Conservation (phyloP, 257 asterid species). For the Plectranthus barbatus region DNA sequence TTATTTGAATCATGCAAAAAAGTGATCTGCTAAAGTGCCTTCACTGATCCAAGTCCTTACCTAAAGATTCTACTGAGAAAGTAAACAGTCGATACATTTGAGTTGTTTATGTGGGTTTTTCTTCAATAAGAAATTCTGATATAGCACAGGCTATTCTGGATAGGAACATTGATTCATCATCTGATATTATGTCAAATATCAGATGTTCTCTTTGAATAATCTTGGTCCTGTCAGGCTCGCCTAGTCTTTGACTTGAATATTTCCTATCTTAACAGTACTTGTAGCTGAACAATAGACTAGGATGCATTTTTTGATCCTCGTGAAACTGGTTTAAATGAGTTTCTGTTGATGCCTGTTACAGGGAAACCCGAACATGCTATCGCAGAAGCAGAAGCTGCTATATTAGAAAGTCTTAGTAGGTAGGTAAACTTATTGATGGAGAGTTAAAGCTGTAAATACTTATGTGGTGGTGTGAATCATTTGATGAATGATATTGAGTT, state of each 20-base stretch:
- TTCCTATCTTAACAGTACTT: too few species aligned
- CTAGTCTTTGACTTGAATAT: too few species aligned
- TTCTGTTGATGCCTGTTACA: constrained; percentile 21
- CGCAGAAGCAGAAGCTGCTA: constrained; percentile 63
- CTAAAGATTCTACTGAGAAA: too few species aligned
- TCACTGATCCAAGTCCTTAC: background rate
- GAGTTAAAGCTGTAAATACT: background rate
- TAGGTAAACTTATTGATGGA: too few species aligned
- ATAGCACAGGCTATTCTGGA: too few species aligned
- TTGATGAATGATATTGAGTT: constrained; percentile 11
- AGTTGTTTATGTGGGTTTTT: background rate
- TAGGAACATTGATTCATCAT: background rate
- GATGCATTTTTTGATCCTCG: too few species aligned
- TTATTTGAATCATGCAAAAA: too few species aligned
- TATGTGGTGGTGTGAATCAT: background rate
- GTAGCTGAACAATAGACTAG: too few species aligned
- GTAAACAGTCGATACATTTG: background rate
- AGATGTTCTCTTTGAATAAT: background rate
- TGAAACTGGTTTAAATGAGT: too few species aligned
- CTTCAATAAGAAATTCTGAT: background rate
- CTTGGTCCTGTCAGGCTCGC: background rate
- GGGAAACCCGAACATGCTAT: constrained; percentile 49
- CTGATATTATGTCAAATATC: too few species aligned
- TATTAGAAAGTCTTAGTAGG: constrained; percentile 84
- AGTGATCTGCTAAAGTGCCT: background rate